Evolutionary conservation across 2,329 filamentous ascomycete genomes (phyloP).

Genomic region (Monosporascus cannonballus): DNA sequence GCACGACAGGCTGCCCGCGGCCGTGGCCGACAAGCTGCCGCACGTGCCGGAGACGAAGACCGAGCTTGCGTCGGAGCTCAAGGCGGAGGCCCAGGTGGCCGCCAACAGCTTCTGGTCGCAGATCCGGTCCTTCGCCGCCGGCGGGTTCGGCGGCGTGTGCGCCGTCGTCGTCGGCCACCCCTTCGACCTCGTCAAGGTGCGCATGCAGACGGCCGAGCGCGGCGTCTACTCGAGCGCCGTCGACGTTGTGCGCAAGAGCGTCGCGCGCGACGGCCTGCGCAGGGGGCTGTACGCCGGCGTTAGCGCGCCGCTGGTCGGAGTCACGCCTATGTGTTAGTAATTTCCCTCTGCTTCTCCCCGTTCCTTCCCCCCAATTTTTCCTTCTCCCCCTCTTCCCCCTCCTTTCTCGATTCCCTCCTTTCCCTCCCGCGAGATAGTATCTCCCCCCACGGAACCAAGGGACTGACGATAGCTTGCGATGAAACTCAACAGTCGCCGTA

Average conservation of each 20-base stretch:
- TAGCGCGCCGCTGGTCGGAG: conserved; percentile 86
- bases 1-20: conserved; percentile 24
- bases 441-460: conserved; percentile 4
- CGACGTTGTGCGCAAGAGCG: conserved; percentile 83
- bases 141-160: conserved; percentile 89
- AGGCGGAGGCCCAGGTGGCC: conserved; percentile 34
- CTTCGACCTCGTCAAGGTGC: conserved; percentile 96
- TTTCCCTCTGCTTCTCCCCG: not conserved
- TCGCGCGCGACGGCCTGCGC: conserved; percentile 76
- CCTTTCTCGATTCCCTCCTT: not conserved
- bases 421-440: not conserved
- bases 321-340: conserved; percentile 95
- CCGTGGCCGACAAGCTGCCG: conserved; percentile 33
- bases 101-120: conserved; percentile 38
- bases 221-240: conserved; percentile 87
- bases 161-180: conserved; percentile 93
- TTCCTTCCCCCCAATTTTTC: not conserved
- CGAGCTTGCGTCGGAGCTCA: conserved; percentile 38
- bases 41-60: conserved; percentile 38
- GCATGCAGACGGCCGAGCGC: conserved; percentile 90
- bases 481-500: conserved; percentile 51
- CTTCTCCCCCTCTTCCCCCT: not conserved
- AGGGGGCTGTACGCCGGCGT: conserved; percentile 94
- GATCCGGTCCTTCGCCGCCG: conserved; percentile 77
- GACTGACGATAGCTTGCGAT: not conserved